Percentiles rank a stretch among this genome's conserved stretches.
These are phyloP conservation scores for Fistulinella prunicolor DNA, from an alignment of 768 basidiomycete species.

Conservation along the genomic window DNA sequence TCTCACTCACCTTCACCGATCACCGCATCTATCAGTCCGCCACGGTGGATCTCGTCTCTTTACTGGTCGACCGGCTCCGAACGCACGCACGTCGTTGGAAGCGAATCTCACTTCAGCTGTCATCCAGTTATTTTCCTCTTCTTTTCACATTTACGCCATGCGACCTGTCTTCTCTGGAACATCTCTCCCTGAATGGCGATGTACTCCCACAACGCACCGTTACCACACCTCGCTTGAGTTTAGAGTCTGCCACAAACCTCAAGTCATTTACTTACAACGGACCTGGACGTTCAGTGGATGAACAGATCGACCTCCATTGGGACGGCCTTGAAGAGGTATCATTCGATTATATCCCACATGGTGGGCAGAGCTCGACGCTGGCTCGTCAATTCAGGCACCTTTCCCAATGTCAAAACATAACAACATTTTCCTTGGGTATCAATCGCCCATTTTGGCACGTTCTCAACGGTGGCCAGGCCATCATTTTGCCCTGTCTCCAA, in stretches of 20 bases:
- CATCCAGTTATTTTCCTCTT: slow-evolving; percentile 10
- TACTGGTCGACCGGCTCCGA: slow-evolving; percentile 14
- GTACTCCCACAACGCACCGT: neutral
- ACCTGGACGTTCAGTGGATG: neutral
- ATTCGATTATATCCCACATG: slow-evolving; percentile 7
- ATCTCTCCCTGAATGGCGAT: slow-evolving; percentile 8
- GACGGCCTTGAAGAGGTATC: slow-evolving; percentile 12
- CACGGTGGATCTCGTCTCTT: slow-evolving; percentile 7
- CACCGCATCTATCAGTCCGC: slow-evolving; percentile 6
- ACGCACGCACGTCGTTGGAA: slow-evolving; percentile 18
- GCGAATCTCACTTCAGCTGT: slow-evolving; percentile 9
- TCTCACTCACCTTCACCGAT: slow-evolving; percentile 21
- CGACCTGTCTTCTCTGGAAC: slow-evolving; percentile 15
- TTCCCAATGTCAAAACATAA: slow-evolving; percentile 18
- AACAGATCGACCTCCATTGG: slow-evolving; percentile 10
- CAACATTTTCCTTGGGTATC: slow-evolving; percentile 17
- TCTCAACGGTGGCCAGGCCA: neutral
- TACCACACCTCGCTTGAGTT: neutral
- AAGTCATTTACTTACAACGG: slow-evolving; percentile 17
- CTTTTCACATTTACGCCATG: slow-evolving; percentile 17
- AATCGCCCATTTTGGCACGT: neutral
- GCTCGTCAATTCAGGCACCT: slow-evolving; percentile 7
- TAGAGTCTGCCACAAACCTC: slow-evolving; percentile 12
- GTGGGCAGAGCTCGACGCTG: slow-evolving; percentile 2
- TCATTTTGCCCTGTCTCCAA: slow-evolving; percentile 11